A percentile compares a stretch with the other conserved stretches of the same genome.
Conservation (phyloP, 129 eudicot species). For the Arctium minus region DNA sequence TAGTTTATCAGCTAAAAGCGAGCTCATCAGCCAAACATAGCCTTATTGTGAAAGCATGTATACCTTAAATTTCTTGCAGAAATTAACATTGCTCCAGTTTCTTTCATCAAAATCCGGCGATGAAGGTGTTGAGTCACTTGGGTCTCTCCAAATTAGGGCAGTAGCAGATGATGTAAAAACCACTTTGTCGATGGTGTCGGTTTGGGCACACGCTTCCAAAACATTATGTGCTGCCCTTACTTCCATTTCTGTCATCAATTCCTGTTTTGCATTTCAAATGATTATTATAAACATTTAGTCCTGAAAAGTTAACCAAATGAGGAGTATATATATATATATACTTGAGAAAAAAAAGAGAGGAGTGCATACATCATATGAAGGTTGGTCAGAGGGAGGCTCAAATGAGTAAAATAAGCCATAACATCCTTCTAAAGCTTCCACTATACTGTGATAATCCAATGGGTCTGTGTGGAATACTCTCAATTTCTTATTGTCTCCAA, state of each 20-base stretch:
- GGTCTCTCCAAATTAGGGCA: conserved; percentile 65
- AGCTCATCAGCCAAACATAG: no score
- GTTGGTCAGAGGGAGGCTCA: conserved; percentile 71
- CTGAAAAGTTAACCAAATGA: background rate
- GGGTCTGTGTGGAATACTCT: conserved; percentile 60
- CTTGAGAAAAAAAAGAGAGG: background rate
- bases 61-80: conserved; percentile 84
- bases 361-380: conserved; percentile 57
- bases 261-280: conserved; percentile 33
- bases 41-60: background rate
- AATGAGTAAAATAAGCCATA: conserved; percentile 80
- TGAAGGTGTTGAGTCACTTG: conserved; percentile 23
- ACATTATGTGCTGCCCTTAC: conserved; percentile 87
- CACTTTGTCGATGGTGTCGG: conserved; percentile 66
- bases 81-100: conserved; percentile 71
- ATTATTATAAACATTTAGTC: background rate
- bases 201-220: conserved; percentile 87
- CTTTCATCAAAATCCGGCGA: conserved; percentile 58
- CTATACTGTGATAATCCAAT: conserved; percentile 76
- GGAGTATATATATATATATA: background rate
- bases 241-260: conserved; percentile 71
- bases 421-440: conserved; percentile 81
- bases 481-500: conserved; percentile 28
- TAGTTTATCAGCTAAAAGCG: background rate
- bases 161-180: conserved; percentile 76